Base-by-base conservation (phyloP, 1,284 basidiomycete genomes). In the Exsudoporus floridanus region DNA sequence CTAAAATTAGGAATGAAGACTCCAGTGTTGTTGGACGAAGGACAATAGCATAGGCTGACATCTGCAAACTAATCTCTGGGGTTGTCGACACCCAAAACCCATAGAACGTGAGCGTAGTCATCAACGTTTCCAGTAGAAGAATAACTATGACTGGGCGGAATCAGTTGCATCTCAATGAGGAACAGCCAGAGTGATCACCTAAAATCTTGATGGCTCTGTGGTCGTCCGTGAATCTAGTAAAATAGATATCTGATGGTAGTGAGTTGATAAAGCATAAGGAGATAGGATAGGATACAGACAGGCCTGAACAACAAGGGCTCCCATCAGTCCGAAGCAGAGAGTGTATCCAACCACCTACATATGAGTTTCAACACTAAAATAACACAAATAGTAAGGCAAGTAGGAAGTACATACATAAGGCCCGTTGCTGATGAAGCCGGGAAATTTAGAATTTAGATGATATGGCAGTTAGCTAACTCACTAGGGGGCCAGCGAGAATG, bases 81-180 rank as follows among this genome's bases (percentile, higher is more conserved):
- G 28, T 30, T 13, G 41, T 7, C 12, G 25, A 25, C 16, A 3
- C 16, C 64, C 49, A 60, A 52, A 62, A 55, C 0, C 13, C 40
- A 28, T n/a, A 27, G 21, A 64, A 60, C 13, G 16, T 28, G 9
- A 52, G 25, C 3, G n/a, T 23, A 10, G 57, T 54, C 7, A 63
- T 58, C 5, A 44, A 14, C 2, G n/a, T 34, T 44, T 66, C 64
- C 16, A 63, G 34, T 1, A 61, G 4, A 35, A 63, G 49, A 18
- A 58, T 16, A 6, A 38, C 21, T 1, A 13, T 47, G 1, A 64
- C 62, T 63, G 23, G 9, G 4, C 5, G 9, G 12, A 6, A 1
- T 49, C 21, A 54, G 21, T 7, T 7, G 25, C 3, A 12, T 14
- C 16, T 8, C 16, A 18, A 4, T 27, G 14, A 27, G 5, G 14